These are phyloP conservation scores for Geranium rotundifolium DNA, from an alignment of 345 rosid genomes.

Conservation along the genomic window DNA sequence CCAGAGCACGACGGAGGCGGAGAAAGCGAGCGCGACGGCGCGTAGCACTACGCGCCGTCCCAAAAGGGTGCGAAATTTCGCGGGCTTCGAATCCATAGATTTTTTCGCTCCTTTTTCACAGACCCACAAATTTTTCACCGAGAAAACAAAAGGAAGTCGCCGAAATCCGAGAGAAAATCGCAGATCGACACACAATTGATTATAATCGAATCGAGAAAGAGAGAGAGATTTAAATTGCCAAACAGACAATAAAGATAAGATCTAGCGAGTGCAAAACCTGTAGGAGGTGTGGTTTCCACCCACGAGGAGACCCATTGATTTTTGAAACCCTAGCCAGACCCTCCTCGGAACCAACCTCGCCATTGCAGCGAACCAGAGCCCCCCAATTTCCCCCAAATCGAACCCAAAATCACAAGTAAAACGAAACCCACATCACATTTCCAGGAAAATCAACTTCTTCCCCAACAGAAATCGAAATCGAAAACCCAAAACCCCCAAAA, in stretches of 20 bases:
- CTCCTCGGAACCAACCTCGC: too few species aligned
- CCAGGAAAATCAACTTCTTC: too few species aligned
- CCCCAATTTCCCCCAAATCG: too few species aligned
- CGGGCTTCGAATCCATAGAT: constrained; percentile 42
- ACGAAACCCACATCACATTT: too few species aligned
- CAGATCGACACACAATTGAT: neutral
- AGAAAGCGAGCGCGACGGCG: constrained; percentile 34
- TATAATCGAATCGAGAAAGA: constrained; percentile 5
- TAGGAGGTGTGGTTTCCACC: constrained; percentile 98
- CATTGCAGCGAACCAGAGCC: too few species aligned
- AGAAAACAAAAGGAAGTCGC: neutral
- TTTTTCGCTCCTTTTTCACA: constrained; percentile 1
- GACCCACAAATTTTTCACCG: neutral
- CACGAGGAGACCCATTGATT: constrained; percentile 80
- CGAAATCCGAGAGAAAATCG: constrained; percentile 4
- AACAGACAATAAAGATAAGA: constrained; percentile 1
- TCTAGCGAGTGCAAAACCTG: constrained; percentile 94
- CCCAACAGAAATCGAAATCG: too few species aligned
- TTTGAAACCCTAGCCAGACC: too few species aligned
- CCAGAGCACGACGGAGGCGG: constrained; percentile 46
- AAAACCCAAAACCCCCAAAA: too few species aligned
- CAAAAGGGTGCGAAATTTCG: constrained; percentile 30
- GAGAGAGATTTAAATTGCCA: constrained; percentile 33
- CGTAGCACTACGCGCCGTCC: constrained; percentile 58
- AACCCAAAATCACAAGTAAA: too few species aligned